Percentiles rank a stretch among this genome's conserved stretches.
These are phyloP conservation scores for Epichloe elymi DNA, from an alignment of 2,329 filamentous ascomycete species.

Conservation along the genomic window DNA sequence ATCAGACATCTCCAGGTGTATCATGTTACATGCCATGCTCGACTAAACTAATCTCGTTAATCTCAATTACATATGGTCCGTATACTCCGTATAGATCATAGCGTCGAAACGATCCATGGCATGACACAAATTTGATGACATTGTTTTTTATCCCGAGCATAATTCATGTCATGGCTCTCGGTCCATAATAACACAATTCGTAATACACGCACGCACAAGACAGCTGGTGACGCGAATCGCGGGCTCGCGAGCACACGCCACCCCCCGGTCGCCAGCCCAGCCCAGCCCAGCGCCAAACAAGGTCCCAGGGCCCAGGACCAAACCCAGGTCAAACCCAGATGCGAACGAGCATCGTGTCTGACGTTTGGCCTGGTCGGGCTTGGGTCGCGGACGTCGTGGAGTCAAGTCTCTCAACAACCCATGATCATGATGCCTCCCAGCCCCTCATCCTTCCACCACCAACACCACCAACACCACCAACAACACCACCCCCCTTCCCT, in stretches of 20 bases:
- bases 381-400: neutral
- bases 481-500: neutral
- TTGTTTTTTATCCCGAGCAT: neutral
- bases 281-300: neutral
- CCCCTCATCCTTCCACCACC: neutral
- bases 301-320: neutral
- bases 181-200: neutral
- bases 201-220: neutral
- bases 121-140: neutral
- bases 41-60: neutral
- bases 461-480: neutral
- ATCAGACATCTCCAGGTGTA: too few species aligned
- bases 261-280: neutral
- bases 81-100: neutral
- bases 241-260: neutral
- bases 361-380: conserved; percentile 1
- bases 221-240: neutral
- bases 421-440: neutral
- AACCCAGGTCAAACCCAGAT: conserved; percentile 1
- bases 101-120: neutral
- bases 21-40: neutral
- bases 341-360: conserved; percentile 1
- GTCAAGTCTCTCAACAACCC: neutral
- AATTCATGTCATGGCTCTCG: neutral
- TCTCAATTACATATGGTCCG: neutral